Evolutionary conservation across 1,139 yeast genomes (phyloP), one percentile per base, ranked within the genome.

Genomic region (Schwanniomyces etchellsii): DNA sequence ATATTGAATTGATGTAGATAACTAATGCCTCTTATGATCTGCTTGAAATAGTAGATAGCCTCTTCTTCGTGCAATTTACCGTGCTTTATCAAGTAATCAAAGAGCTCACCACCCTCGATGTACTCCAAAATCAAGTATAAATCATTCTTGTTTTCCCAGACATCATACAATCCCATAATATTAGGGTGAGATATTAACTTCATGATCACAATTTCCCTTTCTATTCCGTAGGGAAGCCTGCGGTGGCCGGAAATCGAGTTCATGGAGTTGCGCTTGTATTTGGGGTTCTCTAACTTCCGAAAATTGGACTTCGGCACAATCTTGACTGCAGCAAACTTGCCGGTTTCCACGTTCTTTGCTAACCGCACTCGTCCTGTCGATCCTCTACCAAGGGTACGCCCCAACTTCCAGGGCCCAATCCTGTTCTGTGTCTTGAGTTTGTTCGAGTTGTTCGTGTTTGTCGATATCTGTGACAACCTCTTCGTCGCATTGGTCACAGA

Each of bases 61-160:
- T 89, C 96, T 34, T 71, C 70, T 55, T 91, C 99, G 32, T 83
- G 91, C 32, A 91, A 67, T 28, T 85, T 79, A 3, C 98, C 97
- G 35, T 82, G 71, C 52, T 86, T 86, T 38, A 91, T 88, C 33
- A 91, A 68, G 47, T 89, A 79, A 58, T 93, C 96, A 50, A 93
- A 91, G 34, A 91, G 65, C 59, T 91, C 98, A 26, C 99, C 99
- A 30, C 96, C 96, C 60, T 93, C 97, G 31, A 93, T 91, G 57
- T 93, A 91, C 60, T 91, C 99, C 38, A 91, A 63, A 17, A 93
- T 93, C 44, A 91, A 72, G 50, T 89, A 89, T 31, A 91, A 64
- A 48, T 89, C 96, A 40, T 93, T 88, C 47, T 86, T 84, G 48
- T 93, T 91, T 57, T 93, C 98, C 98, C 98, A 91, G 26, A 93